These are phyloP conservation scores for Comarum palustre DNA, from an alignment of 306 rosid genomes.

Conservation along the genomic window DNA sequence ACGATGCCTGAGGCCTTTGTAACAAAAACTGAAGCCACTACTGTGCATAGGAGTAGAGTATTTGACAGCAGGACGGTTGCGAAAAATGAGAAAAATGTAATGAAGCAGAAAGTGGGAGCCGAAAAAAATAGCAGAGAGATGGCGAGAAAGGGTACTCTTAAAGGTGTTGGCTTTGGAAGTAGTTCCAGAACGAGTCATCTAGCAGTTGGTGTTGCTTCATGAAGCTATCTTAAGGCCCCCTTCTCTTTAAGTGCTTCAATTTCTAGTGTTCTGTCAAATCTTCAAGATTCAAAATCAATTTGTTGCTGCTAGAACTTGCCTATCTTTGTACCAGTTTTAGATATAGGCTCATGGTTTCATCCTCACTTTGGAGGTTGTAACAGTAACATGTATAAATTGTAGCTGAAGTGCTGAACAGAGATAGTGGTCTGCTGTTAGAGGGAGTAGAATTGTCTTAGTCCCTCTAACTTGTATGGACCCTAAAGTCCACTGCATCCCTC, in stretches of 20 bases:
- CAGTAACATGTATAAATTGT: not conserved
- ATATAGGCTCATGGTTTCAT: not conserved
- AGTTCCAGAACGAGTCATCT: slow-evolving; percentile 42
- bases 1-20: slow-evolving; percentile 13
- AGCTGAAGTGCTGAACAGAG: slow-evolving; percentile 7
- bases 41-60: slow-evolving; percentile 28
- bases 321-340: not conserved
- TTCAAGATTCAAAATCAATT: not conserved
- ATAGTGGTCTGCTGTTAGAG: slow-evolving; percentile 17
- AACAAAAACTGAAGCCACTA: slow-evolving; percentile 14
- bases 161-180: slow-evolving; percentile 33
- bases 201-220: slow-evolving; percentile 46
- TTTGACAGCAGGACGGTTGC: slow-evolving; percentile 31
- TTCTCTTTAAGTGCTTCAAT: not conserved
- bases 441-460: slow-evolving; percentile 3
- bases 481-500: not conserved
- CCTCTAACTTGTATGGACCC: not conserved
- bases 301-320: not conserved
- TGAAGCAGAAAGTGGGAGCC: slow-evolving; percentile 32
- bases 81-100: slow-evolving; percentile 25
- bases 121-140: slow-evolving; percentile 30
- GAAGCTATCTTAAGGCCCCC: slow-evolving; percentile 18
- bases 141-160: slow-evolving; percentile 23
- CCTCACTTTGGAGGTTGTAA: not conserved
- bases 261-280: not conserved